These are phyloP conservation scores for Talaromyces liani DNA, from an alignment of 495 filamentous ascomycete genomes.

Conservation along the genomic window DNA sequence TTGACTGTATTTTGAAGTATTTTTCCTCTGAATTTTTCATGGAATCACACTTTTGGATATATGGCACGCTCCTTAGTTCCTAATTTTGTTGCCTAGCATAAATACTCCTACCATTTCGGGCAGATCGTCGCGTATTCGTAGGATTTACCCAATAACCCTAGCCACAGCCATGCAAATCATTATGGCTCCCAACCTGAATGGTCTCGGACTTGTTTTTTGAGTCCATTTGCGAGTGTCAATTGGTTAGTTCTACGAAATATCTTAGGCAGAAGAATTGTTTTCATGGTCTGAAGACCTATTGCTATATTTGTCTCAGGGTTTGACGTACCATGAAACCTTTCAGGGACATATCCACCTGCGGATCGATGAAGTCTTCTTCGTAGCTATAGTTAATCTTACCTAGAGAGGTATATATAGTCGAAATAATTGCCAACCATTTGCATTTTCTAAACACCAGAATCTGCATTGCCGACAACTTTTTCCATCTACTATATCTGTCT, in stretches of 20 bases:
- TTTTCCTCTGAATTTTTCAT: not conserved
- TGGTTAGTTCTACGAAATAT: not conserved
- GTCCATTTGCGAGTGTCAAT: not conserved
- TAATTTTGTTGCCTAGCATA: not conserved
- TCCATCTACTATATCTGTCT: not conserved
- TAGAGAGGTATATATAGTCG: not conserved
- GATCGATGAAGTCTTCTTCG: not conserved
- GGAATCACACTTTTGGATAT: not conserved
- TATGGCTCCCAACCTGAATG: not conserved
- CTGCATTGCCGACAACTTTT: not conserved
- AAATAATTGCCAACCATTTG: too few species aligned
- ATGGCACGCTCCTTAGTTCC: not conserved
- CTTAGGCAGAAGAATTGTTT: not conserved
- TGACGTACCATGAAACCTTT: not conserved
- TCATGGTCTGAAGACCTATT: not conserved
- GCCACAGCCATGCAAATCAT: not conserved
- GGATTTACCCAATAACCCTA: not conserved
- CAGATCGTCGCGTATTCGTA: not conserved
- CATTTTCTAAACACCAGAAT: not conserved
- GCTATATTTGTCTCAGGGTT: not conserved
- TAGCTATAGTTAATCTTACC: too few species aligned
- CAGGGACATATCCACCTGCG: not conserved
- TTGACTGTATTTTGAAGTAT: too few species aligned
- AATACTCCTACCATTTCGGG: not conserved
- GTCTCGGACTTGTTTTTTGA: not conserved